Evolutionary conservation across 2,329 filamentous ascomycete genomes (phyloP).

Genomic region (Trichoderma gracile): DNA sequence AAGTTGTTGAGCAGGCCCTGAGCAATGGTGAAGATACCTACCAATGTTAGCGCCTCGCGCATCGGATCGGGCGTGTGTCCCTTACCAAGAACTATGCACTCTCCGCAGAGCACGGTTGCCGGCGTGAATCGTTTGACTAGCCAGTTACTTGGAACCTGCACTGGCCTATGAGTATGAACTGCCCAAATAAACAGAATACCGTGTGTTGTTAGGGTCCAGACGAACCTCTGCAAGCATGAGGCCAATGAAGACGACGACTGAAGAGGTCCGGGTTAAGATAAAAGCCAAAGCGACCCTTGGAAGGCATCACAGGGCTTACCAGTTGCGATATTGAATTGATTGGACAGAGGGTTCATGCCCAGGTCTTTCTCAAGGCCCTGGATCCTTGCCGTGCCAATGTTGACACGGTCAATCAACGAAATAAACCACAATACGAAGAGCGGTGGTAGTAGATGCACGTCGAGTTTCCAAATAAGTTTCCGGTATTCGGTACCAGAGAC

Average conservation of each 20-base stretch:
- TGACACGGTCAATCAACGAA: slow-evolving; percentile 34
- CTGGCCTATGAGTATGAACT: slow-evolving; percentile 17
- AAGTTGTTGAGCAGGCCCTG: slow-evolving; percentile 33
- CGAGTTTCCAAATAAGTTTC: slow-evolving; percentile 37
- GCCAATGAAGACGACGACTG: slow-evolving; percentile 21
- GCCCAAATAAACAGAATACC: slow-evolving; percentile 26
- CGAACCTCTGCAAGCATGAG: slow-evolving; percentile 21
- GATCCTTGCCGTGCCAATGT: slow-evolving; percentile 33
- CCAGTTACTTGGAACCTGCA: slow-evolving; percentile 31
- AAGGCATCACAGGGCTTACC: neutral
- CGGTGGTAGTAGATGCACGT: slow-evolving; percentile 30
- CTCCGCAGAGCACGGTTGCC: slow-evolving; percentile 25
- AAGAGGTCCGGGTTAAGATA: neutral
- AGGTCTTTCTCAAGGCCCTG: slow-evolving; percentile 33
- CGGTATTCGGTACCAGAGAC: slow-evolving; percentile 15
- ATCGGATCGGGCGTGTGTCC: neutral
- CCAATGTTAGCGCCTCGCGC: slow-evolving; percentile 10
- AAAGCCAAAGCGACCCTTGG: no score
- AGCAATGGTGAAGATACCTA: slow-evolving; percentile 32
- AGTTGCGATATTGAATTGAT: slow-evolving; percentile 20
- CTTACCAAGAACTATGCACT: slow-evolving; percentile 28
- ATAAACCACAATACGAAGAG: slow-evolving; percentile 36
- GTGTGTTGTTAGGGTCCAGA: neutral
- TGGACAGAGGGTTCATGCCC: slow-evolving; percentile 15
- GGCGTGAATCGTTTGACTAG: slow-evolving; percentile 32